Percentiles rank a stretch among this genome's conserved stretches.
Conservation (phyloP, 305 asterid species). For the Solanum chacoense region DNA sequence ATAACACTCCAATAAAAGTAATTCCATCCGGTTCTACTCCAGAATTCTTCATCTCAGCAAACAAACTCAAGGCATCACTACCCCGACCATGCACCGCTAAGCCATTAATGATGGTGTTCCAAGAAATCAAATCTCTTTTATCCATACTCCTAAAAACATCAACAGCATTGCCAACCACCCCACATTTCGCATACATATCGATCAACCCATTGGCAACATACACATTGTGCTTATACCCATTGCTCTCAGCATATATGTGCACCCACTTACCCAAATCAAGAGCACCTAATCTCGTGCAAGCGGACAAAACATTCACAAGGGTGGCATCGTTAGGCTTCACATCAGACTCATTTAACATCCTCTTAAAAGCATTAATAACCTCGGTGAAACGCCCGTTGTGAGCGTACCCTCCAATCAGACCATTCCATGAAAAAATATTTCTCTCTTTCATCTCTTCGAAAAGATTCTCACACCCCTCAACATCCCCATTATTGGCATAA, state of each 20-base stretch:
- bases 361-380: conserved; percentile 43
- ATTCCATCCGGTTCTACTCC: conserved; percentile 62
- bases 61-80: conserved; percentile 41
- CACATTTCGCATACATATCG: conserved; percentile 81
- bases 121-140: conserved; percentile 52
- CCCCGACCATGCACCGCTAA: conserved; percentile 80
- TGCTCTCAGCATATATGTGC: conserved; percentile 39
- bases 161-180: conserved; percentile 39
- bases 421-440: conserved; percentile 83
- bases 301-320: conserved; percentile 46
- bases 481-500: conserved; percentile 52
- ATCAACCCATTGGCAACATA: conserved; percentile 58
- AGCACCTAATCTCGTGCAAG: conserved; percentile 61
- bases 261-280: conserved; percentile 70
- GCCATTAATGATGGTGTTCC: conserved; percentile 80
- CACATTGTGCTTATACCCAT: conserved; percentile 34
- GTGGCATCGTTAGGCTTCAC: conserved; percentile 71
- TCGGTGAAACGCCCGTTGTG: conserved; percentile 29
- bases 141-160: conserved; percentile 43
- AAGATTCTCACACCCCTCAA: conserved; percentile 44
- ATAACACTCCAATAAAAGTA: conserved; percentile 53
- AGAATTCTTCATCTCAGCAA: conserved; percentile 33
- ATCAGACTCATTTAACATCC: conserved; percentile 41
- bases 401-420: conserved; percentile 59
- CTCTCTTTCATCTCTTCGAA: conserved; percentile 49